These are phyloP conservation scores for Xeromyces bisporus DNA, from an alignment of 495 filamentous ascomycete genomes.

Conservation along the genomic window DNA sequence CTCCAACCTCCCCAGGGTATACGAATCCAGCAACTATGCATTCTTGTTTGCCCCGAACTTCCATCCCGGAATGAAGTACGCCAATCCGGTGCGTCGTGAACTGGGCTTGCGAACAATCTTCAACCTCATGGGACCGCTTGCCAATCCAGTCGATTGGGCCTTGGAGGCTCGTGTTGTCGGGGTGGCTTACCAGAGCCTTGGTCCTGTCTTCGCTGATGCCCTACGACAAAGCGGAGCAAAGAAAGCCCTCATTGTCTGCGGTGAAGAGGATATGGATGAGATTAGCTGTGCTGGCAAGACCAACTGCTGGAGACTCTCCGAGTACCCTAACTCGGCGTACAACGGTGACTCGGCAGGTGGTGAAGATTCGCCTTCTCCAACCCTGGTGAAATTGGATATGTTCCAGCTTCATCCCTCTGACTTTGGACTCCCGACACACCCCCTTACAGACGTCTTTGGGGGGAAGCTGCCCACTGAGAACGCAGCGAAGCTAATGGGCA, in stretches of 20 bases:
- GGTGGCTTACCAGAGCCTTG: conserved; percentile 71
- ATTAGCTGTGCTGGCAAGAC: conserved; percentile 75
- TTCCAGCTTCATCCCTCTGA: conserved; percentile 63
- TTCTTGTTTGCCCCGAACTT: conserved; percentile 96
- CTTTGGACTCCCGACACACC: conserved; percentile 67
- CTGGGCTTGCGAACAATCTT: conserved; percentile 90
- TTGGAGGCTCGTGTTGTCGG: conserved; percentile 85
- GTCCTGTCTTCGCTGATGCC: conserved; percentile 73
- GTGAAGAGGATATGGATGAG: conserved; percentile 89
- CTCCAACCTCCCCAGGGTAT: conserved; percentile 48
- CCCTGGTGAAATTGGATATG: conserved; percentile 42
- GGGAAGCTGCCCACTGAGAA: conserved; percentile 81
- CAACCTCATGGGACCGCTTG: conserved; percentile 84
- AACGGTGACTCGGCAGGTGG: conserved; percentile 20
- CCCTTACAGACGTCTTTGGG: conserved; percentile 58
- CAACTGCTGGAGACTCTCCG: conserved; percentile 68
- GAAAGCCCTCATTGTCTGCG: conserved; percentile 85
- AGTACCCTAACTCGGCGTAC: conserved; percentile 31
- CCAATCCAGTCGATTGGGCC: conserved; percentile 64
- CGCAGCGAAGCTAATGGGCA: conserved; percentile 56
- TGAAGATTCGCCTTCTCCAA: conserved; percentile 25
- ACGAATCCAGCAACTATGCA: conserved; percentile 66
- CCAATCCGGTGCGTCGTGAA: conserved; percentile 63
- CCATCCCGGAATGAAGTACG: conserved; percentile 82
- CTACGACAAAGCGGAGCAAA: conserved; percentile 55